Base-by-base conservation (phyloP, 345 rosid genomes). In the Murraya koenigii region DNA sequence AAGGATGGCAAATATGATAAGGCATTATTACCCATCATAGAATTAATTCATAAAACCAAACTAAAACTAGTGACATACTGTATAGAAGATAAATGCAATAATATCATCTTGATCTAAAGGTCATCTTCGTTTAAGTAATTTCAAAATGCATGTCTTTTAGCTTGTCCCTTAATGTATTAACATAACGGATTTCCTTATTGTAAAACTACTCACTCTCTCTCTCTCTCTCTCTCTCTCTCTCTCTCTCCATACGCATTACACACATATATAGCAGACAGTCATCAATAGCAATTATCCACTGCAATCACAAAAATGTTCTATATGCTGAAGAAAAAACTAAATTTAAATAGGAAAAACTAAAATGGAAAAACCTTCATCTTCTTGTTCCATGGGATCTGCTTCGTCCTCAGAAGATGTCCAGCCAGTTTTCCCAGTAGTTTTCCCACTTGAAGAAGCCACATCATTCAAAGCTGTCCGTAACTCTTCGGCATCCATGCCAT, bases 321-420 rank as follows among this genome's bases (percentile, higher is more conserved):
- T 17, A 78, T 78, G 76, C 44, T 13, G 3, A 6, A 19, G 54
- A 32, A 69, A 62, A 76, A 33, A 26, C 56, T 38, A 17, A 73
- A 44, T 22, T 20, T 49, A 69, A 75, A 33, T 30, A 61, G 56
- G 62, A 78, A 58, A 80, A 35, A 66, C 75, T 62, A 75, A 54
- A 36, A 8, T 47, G n/a, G 39, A 35, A 79, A 28, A 72, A 94
- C 94, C 97, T 88, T 89, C 98, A 76, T 86, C 90, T 64, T 89
- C 92, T 69, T 85, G 87, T 11, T 90, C 96, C 94, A 89, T 90
- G 68, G 85, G 89, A 84, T 93, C 98, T 78, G 78, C 91, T 81
- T 97, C 98, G 32, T 97, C 98, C 44, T 97, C 98, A 17, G 92
- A 91, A 70, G 97, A 97, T 74, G 90, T 86, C 99, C 98, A 96